Conservation (phyloP, 2,329 filamentous ascomycete genomes). For the Metarhizium guizhouense region DNA sequence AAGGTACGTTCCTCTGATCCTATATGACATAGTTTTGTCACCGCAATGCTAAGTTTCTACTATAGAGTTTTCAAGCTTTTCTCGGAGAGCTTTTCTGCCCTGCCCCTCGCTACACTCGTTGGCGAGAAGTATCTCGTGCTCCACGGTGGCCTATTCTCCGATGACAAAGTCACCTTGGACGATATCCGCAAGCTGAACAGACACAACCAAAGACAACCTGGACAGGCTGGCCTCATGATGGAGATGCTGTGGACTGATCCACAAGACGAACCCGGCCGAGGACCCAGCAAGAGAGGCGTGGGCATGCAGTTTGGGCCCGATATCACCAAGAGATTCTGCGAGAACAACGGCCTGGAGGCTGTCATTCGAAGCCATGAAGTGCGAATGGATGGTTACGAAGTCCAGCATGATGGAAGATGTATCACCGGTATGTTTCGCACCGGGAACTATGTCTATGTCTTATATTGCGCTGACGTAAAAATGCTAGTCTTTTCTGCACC, state of each 20-base stretch:
- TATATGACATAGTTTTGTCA: neutral
- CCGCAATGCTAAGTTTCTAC: neutral
- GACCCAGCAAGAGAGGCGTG: conserved; percentile 92
- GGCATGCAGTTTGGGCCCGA: conserved; percentile 96
- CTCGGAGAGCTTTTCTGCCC: conserved; percentile 92
- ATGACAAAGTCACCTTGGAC: conserved; percentile 84
- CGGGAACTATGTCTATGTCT: neutral
- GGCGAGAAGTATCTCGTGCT: conserved; percentile 86
- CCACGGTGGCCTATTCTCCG: conserved; percentile 91
- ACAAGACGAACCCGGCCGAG: conserved; percentile 73
- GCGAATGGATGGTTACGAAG: conserved; percentile 97
- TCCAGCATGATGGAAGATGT: conserved; percentile 90
- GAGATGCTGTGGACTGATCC: conserved; percentile 99
- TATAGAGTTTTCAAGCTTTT: conserved; percentile 84
- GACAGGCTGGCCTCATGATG: conserved; percentile 96
- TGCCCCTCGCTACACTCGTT: conserved; percentile 86
- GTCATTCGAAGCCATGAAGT: conserved; percentile 97
- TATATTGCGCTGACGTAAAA: conserved; percentile 14
- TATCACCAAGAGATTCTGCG: conserved; percentile 92
- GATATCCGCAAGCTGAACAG: conserved; percentile 90
- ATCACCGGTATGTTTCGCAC: conserved; percentile 62
- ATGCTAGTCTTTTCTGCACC: conserved; percentile 83
- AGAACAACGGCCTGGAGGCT: conserved; percentile 87
- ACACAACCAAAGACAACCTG: conserved; percentile 85
- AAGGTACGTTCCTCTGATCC: conserved; percentile 26